Evolutionary conservation across 495 filamentous ascomycete genomes (phyloP), one percentile per base, ranked within the genome.

Genomic region (Patellaria atrata): DNA sequence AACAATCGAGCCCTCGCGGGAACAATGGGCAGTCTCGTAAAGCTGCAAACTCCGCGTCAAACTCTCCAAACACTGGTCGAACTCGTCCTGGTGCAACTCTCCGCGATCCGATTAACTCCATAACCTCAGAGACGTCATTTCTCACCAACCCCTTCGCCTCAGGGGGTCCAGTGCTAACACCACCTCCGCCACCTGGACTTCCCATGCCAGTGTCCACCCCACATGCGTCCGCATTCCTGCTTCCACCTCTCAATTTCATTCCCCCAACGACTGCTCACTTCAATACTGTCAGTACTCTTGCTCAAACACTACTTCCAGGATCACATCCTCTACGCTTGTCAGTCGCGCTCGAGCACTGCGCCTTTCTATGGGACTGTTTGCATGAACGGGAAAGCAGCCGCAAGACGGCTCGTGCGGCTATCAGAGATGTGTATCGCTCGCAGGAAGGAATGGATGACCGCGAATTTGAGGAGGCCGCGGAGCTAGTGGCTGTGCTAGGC

Each of bases 361-460:
- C 87, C 1, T 97, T 94, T 50, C 64, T 93, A 3, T 93, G 89
- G 62, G 89, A 97, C 50, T 94, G 86, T 48, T 64, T 85, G 5
- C 81, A 89, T 47, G 86, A 96, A 41, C 58, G 67, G 33, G 73
- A 79, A 14, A 71, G 65, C 26, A 79, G 80, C 35, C 67, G 84
- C 9, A 67, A 70, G 17, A 45, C 94, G 1, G 91, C 89, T 3
- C 77, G 80, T 49, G 68, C 73, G 22, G 82, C 87, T 21, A 84
- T 96, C 32, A 71, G 77, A 16, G 83, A 94, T 46, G 87, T 93
- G 1, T 94, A 94, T 52, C 81, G 82, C 32, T 81, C 82, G 7
- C 70, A 75, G 31, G 85, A 94, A 56, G 82, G 78, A 18, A 87
- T 96, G 72, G 80, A 86, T 34, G 85, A 94, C 47, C 82, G 87